Percentiles rank a stretch among this genome's conserved stretches.
phyloP scores from a whole-genome alignment of 176 grass and related monocot species.

The Oryza glaberrima region DNA sequence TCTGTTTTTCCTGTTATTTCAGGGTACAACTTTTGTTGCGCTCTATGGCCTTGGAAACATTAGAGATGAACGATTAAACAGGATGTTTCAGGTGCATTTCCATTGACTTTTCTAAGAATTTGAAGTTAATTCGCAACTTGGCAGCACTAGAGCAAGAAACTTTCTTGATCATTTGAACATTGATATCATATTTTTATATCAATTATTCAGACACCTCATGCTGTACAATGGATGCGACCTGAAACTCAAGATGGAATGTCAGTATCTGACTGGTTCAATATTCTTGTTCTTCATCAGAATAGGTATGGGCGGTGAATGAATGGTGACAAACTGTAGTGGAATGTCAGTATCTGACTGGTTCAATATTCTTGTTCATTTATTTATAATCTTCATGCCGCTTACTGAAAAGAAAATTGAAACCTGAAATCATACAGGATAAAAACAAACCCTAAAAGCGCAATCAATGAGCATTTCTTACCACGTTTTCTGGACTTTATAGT shows the following conservation, averaged over 20 bases:
- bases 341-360: too few relatives aligned
- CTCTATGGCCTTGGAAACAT: slow-evolving; percentile 98
- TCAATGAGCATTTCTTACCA: slow-evolving; percentile 97
- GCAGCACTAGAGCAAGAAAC: background rate
- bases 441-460: slow-evolving; percentile 88
- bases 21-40: slow-evolving; percentile 81
- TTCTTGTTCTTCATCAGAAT: slow-evolving; percentile 98
- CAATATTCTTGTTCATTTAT: background rate
- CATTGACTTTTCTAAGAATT: slow-evolving; percentile 3
- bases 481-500: slow-evolving; percentile 88
- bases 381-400: background rate
- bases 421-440: slow-evolving; percentile 71
- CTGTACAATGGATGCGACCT: slow-evolving; percentile 92
- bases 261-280: slow-evolving; percentile 90
- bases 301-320: slow-evolving; percentile 49
- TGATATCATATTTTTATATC: slow-evolving; percentile 25
- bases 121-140: background rate
- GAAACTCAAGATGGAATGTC: slow-evolving; percentile 73
- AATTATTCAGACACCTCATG: slow-evolving; percentile 80
- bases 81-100: slow-evolving; percentile 93
- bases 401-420: slow-evolving; percentile 23
- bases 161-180: background rate
- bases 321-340: background rate
- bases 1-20: slow-evolving; percentile 34
- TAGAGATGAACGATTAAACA: slow-evolving; percentile 91